phyloP scores from a whole-genome alignment of 1,284 basidiomycete species.

The Trichosporon sp. region DNA sequence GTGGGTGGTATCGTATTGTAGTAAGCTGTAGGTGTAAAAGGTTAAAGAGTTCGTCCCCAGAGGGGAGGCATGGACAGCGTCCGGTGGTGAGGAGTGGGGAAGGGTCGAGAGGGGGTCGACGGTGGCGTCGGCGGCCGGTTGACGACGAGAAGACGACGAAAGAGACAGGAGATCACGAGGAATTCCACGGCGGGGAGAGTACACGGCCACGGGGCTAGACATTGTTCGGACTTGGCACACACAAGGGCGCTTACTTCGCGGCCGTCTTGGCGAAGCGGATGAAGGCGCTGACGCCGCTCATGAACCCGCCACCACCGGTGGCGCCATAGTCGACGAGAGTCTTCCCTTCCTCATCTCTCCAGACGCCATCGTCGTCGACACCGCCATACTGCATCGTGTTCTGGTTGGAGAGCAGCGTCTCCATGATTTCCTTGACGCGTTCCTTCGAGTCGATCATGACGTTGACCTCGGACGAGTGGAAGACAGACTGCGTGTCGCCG shows the following conservation, averaged over 20 bases:
- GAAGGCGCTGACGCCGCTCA: constrained; percentile 48
- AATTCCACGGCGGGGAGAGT: background rate
- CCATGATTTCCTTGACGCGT: constrained; percentile 68
- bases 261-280: constrained; percentile 49
- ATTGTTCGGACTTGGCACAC: background rate
- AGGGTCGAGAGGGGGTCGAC: too few relatives aligned
- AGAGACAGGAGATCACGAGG: too few relatives aligned
- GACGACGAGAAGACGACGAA: background rate
- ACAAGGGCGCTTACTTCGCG: constrained; percentile 25
- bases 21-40: background rate
- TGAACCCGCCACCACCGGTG: constrained; percentile 47
- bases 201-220: background rate
- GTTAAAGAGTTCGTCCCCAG: background rate
- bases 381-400: constrained; percentile 69
- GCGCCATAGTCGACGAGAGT: constrained; percentile 55
- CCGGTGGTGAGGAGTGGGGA: background rate
- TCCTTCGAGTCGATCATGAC: constrained; percentile 69
- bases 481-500: constrained; percentile 70
- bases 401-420: constrained; percentile 67
- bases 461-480: constrained; percentile 76
- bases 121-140: background rate
- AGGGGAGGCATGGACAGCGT: background rate
- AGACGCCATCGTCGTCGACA: constrained; percentile 68
- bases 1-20: background rate
- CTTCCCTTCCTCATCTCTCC: constrained; percentile 65